phyloP scores from a whole-genome alignment of 1,284 basidiomycete genomes.

The Inonotus hispidus region DNA sequence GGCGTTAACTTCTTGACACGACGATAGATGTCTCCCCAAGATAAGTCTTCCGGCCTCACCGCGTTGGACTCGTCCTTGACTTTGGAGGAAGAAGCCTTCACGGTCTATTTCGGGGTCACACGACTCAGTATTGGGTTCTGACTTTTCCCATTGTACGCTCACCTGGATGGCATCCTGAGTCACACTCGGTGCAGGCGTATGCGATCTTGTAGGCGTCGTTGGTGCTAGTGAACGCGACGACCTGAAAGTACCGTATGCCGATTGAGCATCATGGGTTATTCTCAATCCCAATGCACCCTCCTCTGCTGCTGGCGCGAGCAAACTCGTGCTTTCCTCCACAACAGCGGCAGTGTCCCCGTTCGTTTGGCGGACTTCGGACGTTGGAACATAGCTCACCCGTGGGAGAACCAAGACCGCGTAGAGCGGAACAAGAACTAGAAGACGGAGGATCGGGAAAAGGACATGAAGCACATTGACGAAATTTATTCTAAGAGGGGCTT shows the following conservation, averaged over 20 bases:
- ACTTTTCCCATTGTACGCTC: not conserved
- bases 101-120: constrained; percentile 10
- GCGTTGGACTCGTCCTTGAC: not conserved
- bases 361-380: constrained; percentile 27
- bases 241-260: constrained; percentile 72
- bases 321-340: constrained; percentile 41
- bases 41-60: constrained; percentile 52
- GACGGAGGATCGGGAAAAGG: constrained; percentile 57
- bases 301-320: constrained; percentile 44
- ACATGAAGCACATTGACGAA: constrained; percentile 51
- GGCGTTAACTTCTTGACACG: constrained; percentile 63
- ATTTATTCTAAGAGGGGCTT: constrained; percentile 31
- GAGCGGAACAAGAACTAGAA: constrained; percentile 56
- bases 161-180: constrained; percentile 37
- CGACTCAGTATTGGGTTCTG: not conserved
- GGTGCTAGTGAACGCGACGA: constrained; percentile 43
- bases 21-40: constrained; percentile 56
- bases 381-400: constrained; percentile 52
- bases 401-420: constrained; percentile 53
- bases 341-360: constrained; percentile 37
- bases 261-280: constrained; percentile 39
- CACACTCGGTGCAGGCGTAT: constrained; percentile 50
- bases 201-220: constrained; percentile 51
- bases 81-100: constrained; percentile 7
- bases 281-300: constrained; percentile 39